Evolutionary conservation across 2,329 filamentous ascomycete genomes (phyloP).

Genomic region (Pseudogymnoascus sp.): DNA sequence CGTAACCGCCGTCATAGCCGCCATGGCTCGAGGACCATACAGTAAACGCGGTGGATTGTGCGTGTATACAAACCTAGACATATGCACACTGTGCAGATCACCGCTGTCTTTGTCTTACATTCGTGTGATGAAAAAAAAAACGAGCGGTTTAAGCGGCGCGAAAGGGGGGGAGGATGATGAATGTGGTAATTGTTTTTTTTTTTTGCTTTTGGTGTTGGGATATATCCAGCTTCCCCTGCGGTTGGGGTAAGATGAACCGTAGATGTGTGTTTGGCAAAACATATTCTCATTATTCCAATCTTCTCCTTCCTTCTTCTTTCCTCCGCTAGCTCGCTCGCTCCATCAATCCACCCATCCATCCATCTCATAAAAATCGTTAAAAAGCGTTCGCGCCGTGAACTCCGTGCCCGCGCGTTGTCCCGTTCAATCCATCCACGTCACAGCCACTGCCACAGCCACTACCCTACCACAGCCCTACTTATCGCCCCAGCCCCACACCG

Average conservation of each 20-base stretch:
- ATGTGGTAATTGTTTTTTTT: not conserved
- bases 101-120: not conserved
- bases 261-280: not conserved
- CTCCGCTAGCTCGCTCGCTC: not conserved
- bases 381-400: not conserved
- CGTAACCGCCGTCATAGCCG: not conserved
- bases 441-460: not conserved
- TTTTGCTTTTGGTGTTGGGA: not conserved
- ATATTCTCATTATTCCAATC: not conserved
- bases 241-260: not conserved
- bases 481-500: conserved; percentile 90
- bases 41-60: too few relatives aligned
- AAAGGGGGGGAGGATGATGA: not conserved
- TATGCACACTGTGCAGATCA: not conserved
- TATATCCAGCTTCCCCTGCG: not conserved
- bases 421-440: not conserved
- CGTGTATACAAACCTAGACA: not conserved
- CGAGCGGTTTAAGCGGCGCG: not conserved
- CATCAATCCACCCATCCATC: not conserved
- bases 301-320: not conserved
- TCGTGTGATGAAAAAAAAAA: not conserved
- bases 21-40: too few relatives aligned
- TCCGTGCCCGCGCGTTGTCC: conserved; percentile 7
- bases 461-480: not conserved
- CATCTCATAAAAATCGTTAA: conserved; percentile 9